phyloP scores from a whole-genome alignment of 768 basidiomycete genomes.

The Pulveroboletus ravenelii region DNA sequence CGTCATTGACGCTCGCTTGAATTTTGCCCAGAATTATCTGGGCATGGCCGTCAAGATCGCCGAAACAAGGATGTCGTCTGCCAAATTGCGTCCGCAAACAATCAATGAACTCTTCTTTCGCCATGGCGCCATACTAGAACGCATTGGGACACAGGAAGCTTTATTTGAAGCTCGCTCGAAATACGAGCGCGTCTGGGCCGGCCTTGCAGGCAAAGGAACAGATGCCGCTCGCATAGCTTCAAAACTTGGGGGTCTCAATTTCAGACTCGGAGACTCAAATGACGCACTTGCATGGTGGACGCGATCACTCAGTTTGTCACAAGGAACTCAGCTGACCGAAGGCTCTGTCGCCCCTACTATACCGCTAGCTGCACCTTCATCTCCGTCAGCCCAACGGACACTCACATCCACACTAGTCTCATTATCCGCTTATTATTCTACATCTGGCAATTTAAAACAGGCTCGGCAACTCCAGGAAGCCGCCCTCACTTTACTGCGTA shows the following conservation, averaged over 20 bases:
- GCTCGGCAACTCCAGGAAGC: conserved; percentile 56
- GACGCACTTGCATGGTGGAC: conserved; percentile 69
- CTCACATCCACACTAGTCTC: conserved; percentile 60
- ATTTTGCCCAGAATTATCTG: conserved; percentile 51
- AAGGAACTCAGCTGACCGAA: conserved; percentile 27
- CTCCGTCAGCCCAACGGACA: conserved; percentile 61
- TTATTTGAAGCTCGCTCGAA: conserved; percentile 51
- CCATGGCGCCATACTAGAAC: conserved; percentile 55
- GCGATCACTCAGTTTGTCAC: conserved; percentile 46
- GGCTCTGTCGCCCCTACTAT: conserved; percentile 23
- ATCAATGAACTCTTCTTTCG: conserved; percentile 50
- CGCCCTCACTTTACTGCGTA: conserved; percentile 50
- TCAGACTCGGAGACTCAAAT: conserved; percentile 46
- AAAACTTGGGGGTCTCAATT: conserved; percentile 65
- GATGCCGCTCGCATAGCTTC: conserved; percentile 53
- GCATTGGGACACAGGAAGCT: conserved; percentile 48
- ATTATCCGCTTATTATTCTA: conserved; percentile 67
- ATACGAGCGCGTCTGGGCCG: conserved; percentile 56
- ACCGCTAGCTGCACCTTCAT: conserved; percentile 42
- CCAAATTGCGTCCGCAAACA: conserved; percentile 46
- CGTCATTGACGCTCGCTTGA: conserved; percentile 51
- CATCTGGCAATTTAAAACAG: conserved; percentile 47
- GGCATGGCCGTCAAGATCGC: conserved; percentile 45
- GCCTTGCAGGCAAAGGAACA: conserved; percentile 35
- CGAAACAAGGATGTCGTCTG: conserved; percentile 34